Evolutionary conservation across 2,329 filamentous ascomycete genomes (phyloP).

Genomic region (Ophiognomonia clavigignenti-juglandacearum): DNA sequence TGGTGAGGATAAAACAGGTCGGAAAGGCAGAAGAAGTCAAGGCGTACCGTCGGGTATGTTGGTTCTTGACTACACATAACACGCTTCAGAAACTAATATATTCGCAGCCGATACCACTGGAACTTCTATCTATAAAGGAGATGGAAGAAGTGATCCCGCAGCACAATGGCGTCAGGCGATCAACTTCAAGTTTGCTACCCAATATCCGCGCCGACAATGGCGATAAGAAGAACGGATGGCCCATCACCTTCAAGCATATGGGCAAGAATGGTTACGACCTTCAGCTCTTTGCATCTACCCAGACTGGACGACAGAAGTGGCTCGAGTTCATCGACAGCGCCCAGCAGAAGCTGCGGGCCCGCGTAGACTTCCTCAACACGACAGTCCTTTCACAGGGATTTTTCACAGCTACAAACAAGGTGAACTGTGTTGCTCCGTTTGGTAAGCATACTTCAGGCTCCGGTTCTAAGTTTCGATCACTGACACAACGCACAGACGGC

Average conservation of each 20-base stretch:
- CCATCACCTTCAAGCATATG: slow-evolving; percentile 93
- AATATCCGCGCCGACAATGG: slow-evolving; percentile 48
- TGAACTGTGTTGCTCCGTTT: slow-evolving; percentile 92
- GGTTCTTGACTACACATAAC: slow-evolving; percentile 17
- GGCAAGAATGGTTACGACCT: slow-evolving; percentile 94
- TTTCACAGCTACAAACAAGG: slow-evolving; percentile 66
- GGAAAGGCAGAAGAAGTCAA: slow-evolving; percentile 94
- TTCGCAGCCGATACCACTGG: slow-evolving; percentile 78
- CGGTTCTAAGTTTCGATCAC: slow-evolving; percentile 1
- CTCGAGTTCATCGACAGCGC: slow-evolving; percentile 92
- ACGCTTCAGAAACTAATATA: slow-evolving; percentile 12
- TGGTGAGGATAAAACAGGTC: slow-evolving; percentile 85
- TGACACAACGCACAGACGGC: slow-evolving; percentile 59
- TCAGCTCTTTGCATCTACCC: slow-evolving; percentile 81
- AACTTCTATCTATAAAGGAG: slow-evolving; percentile 87
- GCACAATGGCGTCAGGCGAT: slow-evolving; percentile 75
- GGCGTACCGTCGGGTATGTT: slow-evolving; percentile 76
- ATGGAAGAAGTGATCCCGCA: slow-evolving; percentile 95
- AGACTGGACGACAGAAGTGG: slow-evolving; percentile 89
- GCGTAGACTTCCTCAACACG: slow-evolving; percentile 86
- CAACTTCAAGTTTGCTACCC: slow-evolving; percentile 78
- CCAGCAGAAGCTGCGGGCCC: slow-evolving; percentile 79
- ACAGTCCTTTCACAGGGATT: slow-evolving; percentile 55
- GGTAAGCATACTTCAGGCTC: slow-evolving; percentile 47
- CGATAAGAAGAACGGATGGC: slow-evolving; percentile 71